These are phyloP conservation scores for Catharanthus roseus DNA, from an alignment of 257 asterid species.

Conservation along the genomic window DNA sequence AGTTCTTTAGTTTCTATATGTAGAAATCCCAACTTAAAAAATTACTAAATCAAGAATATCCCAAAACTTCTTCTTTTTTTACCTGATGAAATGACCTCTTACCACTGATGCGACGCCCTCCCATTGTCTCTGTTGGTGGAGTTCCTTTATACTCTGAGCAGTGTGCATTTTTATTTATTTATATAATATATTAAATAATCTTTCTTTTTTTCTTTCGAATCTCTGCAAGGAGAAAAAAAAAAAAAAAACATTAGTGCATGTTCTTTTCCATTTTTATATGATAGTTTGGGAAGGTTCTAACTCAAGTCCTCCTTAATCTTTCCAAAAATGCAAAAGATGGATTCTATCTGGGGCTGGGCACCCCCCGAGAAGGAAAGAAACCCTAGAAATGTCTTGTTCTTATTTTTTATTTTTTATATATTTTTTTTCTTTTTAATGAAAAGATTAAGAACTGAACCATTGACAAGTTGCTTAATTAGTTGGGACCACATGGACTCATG, in stretches of 20 bases:
- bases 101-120: neutral
- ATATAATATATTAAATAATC: no score
- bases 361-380: neutral
- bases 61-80: conserved; percentile 3
- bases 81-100: conserved; percentile 23
- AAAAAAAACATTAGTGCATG: conserved; percentile 13
- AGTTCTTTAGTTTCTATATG: conserved; percentile 16
- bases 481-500: conserved; percentile 52
- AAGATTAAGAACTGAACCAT: neutral
- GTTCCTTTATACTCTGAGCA: conserved; percentile 41
- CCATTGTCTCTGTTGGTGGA: conserved; percentile 39
- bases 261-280: conserved; percentile 1
- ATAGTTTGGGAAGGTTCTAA: conserved; percentile 16
- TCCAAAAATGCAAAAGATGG: conserved; percentile 21
- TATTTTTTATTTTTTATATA: neutral
- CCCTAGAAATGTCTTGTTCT: conserved; percentile 20
- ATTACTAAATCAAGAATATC: conserved; percentile 15
- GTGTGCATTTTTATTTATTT: conserved; percentile 1
- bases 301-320: conserved; percentile 16
- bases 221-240: no score
- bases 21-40: conserved; percentile 15
- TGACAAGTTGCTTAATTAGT: conserved; percentile 29
- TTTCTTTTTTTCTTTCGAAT: conserved; percentile 15
- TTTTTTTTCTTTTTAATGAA: no score
- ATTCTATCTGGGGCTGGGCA: conserved; percentile 29